Conservation (phyloP, 257 asterid genomes). For the Euphrasia confusa region DNA sequence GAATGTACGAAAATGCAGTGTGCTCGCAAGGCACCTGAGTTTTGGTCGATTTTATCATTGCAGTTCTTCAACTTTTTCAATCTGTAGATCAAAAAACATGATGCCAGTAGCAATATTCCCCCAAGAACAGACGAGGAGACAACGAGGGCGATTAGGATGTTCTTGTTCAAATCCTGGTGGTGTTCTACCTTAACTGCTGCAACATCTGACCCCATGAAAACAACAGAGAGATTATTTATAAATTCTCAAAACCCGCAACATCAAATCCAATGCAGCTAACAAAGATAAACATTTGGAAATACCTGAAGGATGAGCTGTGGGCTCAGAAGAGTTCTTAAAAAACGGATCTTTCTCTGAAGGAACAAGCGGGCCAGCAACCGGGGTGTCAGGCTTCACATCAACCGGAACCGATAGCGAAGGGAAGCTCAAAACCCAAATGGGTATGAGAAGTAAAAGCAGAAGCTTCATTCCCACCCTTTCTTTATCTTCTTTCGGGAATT, state of each 20-base stretch:
- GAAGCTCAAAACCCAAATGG: slow-evolving; percentile 43
- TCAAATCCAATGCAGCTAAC: slow-evolving; percentile 1
- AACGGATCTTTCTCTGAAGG: slow-evolving; percentile 77
- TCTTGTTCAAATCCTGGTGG: slow-evolving; percentile 81
- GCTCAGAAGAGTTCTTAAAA: slow-evolving; percentile 51
- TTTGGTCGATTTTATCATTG: slow-evolving; percentile 32
- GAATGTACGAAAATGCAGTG: not conserved
- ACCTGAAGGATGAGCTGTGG: slow-evolving; percentile 71
- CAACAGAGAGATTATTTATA: not conserved
- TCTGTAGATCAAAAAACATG: slow-evolving; percentile 60
- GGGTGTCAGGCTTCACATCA: slow-evolving; percentile 63
- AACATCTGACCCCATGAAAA: slow-evolving; percentile 35
- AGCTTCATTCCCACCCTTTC: slow-evolving; percentile 40
- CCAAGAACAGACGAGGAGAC: slow-evolving; percentile 73
- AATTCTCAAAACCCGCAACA: slow-evolving; percentile 29
- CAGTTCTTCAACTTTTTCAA: slow-evolving; percentile 46
- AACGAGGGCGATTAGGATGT: slow-evolving; percentile 68
- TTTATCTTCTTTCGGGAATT: slow-evolving; percentile 26
- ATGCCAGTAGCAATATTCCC: slow-evolving; percentile 42
- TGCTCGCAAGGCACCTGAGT: slow-evolving; percentile 36
- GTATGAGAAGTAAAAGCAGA: slow-evolving; percentile 38
- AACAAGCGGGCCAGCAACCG: slow-evolving; percentile 77
- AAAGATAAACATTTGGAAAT: slow-evolving; percentile 21
- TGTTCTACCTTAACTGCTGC: slow-evolving; percentile 51
- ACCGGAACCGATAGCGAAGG: slow-evolving; percentile 52